Conservation (phyloP, 1,284 basidiomycete species). For the Cystobasidium sp. region DNA sequence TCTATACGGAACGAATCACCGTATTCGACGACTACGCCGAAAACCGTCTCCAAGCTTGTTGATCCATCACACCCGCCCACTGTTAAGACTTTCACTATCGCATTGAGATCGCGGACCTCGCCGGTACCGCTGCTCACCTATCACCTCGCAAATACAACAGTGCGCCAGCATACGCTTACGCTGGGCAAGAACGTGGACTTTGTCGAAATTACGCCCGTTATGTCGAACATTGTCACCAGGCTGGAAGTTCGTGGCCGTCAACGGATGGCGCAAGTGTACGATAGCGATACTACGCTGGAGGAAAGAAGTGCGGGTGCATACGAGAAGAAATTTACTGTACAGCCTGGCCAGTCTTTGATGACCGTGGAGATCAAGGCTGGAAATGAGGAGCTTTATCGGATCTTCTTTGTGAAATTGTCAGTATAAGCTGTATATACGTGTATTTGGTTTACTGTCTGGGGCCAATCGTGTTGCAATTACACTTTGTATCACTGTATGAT, state of each 20-base stretch:
- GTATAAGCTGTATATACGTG: neutral
- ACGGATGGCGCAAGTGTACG: neutral
- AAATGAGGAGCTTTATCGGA: constrained; percentile 11
- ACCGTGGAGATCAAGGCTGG: constrained; percentile 8
- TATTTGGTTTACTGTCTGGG: too few relatives aligned
- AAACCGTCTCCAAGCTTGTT: neutral
- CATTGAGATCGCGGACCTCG: neutral
- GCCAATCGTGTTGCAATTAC: too few relatives aligned
- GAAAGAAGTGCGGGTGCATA: constrained; percentile 1
- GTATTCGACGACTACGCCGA: neutral
- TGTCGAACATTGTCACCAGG: neutral
- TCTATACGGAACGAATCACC: neutral
- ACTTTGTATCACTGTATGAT: too few relatives aligned
- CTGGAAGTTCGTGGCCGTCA: neutral
- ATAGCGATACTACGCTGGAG: neutral
- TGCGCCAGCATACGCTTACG: constrained; percentile 25
- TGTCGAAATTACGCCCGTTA: constrained; percentile 3
- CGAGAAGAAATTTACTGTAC: neutral
- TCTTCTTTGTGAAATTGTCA: constrained; percentile 18
- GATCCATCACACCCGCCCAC: constrained; percentile 9
- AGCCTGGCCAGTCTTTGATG: neutral
- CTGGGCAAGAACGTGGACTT: neutral
- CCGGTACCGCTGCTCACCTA: neutral
- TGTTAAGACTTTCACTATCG: constrained; percentile 6
- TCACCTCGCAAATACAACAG: neutral